Conservation (phyloP, 2,329 filamentous ascomycete genomes). For the Clarireedia monteithiana region DNA sequence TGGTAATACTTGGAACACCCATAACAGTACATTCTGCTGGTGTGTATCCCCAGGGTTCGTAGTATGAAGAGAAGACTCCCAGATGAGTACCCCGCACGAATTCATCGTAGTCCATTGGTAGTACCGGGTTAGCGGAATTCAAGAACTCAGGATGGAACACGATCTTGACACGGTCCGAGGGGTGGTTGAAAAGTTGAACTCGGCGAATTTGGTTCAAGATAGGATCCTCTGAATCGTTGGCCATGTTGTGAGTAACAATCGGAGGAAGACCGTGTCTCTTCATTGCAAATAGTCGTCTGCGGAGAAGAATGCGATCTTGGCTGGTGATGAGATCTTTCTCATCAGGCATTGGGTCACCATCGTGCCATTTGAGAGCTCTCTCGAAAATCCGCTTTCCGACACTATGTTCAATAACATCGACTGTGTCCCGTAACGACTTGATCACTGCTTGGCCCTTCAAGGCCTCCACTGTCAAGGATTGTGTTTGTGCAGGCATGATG, state of each 20-base stretch:
- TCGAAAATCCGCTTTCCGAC: conserved; percentile 94
- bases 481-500: conserved; percentile 97
- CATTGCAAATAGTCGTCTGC: conserved; percentile 91
- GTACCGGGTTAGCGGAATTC: conserved; percentile 88
- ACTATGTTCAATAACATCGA: conserved; percentile 85
- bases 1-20: conserved; percentile 97
- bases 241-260: conserved; percentile 98
- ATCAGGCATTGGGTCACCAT: conserved; percentile 86
- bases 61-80: conserved; percentile 94
- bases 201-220: conserved; percentile 93
- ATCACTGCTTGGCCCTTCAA: conserved; percentile 96
- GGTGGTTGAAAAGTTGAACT: conserved; percentile 95
- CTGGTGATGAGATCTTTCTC: conserved; percentile 92
- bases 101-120: conserved; percentile 95
- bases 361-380: conserved; percentile 89
- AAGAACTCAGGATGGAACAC: conserved; percentile 98
- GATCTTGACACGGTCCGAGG: conserved; percentile 90
- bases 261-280: conserved; percentile 85
- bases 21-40: conserved; percentile 98
- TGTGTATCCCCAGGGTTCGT: conserved; percentile 98
- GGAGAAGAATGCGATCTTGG: conserved; percentile 86
- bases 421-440: conserved; percentile 88
- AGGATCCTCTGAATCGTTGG: conserved; percentile 87
- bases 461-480: conserved; percentile 89
- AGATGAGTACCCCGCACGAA: conserved; percentile 96